Base-by-base conservation (phyloP, 1,284 basidiomycete genomes). In the Ustilago hordei region DNA sequence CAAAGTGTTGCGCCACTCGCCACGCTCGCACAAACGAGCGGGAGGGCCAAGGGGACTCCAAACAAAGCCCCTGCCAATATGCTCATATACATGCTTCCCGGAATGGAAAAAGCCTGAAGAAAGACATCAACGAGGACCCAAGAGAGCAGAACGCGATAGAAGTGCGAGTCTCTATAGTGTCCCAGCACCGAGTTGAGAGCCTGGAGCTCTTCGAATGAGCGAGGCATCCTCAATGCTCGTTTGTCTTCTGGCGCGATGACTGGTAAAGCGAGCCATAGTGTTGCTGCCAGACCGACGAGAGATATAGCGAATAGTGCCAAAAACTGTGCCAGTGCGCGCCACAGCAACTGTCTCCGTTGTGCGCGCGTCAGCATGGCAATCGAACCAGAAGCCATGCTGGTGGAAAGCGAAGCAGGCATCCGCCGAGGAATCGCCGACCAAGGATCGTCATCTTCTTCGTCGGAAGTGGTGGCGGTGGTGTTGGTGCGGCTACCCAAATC, bases 1-100 rank as follows among this genome's bases (percentile, higher is more conserved):
- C 96, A 98, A 7, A 98, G 90, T 0, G 94, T 90, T 0, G 95
- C 95, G 31, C 96, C 96, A 0, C 92, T 91, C 11, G 95, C 94
- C 55, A 98, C 93, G 85, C 94, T 95, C 1, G 92, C 90, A 82
- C 95, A 98, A 7, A 93, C 93, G n/a, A 98, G 89, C 1, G 94
- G 92, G 2, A 98, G 89, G 0, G 95, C 95, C 8, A 92, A 87
- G 1, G 93, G 88, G n/a, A 97, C 92, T 39, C 96, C 95, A 91
- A 95, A 99, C 7, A 98, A 92, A 0, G 96, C 96, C 36, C 96
- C 96, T 13, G 93, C 95, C 8, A 98, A 91, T 84, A 98, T 98
- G 58, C 94, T 95, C 69, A 99, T 91, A 86, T 99, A 99, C 95
- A 98, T 98, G 28, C 94, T 96, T 0, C 96, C 96, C 0, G 96